Conservation (phyloP, 1,139 yeast species). For the Debaryomyces fabryi region DNA sequence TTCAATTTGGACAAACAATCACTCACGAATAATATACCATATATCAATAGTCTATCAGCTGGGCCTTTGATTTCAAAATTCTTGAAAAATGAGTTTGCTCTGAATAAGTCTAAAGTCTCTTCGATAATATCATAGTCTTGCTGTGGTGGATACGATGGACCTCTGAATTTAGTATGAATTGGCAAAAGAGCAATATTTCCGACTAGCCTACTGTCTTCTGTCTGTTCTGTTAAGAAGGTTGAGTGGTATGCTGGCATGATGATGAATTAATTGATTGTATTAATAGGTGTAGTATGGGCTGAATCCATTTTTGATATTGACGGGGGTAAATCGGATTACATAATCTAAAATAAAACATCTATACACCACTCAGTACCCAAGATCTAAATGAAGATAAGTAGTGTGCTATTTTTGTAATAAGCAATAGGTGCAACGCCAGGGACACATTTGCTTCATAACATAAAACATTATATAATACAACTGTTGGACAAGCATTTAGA, state of each 20-base stretch:
- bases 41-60: conserved; percentile 90
- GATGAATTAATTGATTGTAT: conserved; percentile 2
- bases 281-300: background rate
- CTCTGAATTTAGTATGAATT: conserved; percentile 78
- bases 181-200: conserved; percentile 86
- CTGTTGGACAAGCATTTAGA: background rate
- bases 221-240: conserved; percentile 74
- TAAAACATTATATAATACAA: background rate
- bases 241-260: conserved; percentile 82
- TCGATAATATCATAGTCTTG: conserved; percentile 90
- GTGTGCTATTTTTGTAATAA: background rate
- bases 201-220: conserved; percentile 33
- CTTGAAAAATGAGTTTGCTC: conserved; percentile 95
- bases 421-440: background rate
- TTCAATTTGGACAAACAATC: conserved; percentile 75
- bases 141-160: conserved; percentile 86
- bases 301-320: conserved; percentile 3
- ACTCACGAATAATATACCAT: conserved; percentile 89
- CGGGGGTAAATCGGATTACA: background rate
- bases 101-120: conserved; percentile 84
- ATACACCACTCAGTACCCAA: background rate
- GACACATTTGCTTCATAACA: background rate
- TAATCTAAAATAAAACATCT: background rate
- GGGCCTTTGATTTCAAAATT: conserved; percentile 97
- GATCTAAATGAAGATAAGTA: background rate